These are phyloP conservation scores for Heliamphora pulchella DNA, from an alignment of 179 eudicot genomes.

Conservation along the genomic window DNA sequence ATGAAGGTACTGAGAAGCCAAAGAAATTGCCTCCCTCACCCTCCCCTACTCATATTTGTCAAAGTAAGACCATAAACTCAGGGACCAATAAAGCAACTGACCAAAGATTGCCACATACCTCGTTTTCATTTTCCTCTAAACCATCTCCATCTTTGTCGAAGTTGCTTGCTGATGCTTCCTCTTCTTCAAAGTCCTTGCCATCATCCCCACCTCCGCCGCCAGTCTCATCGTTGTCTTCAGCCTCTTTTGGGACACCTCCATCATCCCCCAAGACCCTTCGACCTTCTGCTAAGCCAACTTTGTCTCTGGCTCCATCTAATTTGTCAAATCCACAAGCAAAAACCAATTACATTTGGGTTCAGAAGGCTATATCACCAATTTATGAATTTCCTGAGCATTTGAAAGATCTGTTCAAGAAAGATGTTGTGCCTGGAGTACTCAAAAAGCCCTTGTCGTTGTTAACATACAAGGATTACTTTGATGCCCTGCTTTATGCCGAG, in stretches of 20 bases:
- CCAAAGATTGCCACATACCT: neutral
- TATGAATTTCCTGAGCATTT: conserved; percentile 20
- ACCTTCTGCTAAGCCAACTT: conserved; percentile 8
- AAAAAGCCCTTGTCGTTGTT: conserved; percentile 21
- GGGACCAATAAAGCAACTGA: neutral
- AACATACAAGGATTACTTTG: conserved; percentile 25
- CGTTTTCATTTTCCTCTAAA: neutral
- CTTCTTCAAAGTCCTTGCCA: neutral
- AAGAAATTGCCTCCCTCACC: neutral
- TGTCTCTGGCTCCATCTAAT: conserved; percentile 12
- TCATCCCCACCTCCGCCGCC: neutral
- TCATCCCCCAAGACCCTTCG: neutral
- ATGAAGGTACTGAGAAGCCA: neutral
- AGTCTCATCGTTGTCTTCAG: neutral
- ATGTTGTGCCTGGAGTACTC: conserved; percentile 24
- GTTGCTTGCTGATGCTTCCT: neutral
- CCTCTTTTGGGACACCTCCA: neutral
- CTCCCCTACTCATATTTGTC: neutral
- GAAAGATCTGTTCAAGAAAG: conserved; percentile 16
- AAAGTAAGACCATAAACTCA: neutral
- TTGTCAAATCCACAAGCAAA: neutral
- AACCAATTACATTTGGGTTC: conserved; percentile 11
- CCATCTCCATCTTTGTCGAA: conserved; percentile 3
- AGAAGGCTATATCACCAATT: conserved; percentile 16
- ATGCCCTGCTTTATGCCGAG: conserved; percentile 28